Evolutionary conservation across 257 asterid genomes (phyloP).

Genomic region (Nicotiana sylvestris): DNA sequence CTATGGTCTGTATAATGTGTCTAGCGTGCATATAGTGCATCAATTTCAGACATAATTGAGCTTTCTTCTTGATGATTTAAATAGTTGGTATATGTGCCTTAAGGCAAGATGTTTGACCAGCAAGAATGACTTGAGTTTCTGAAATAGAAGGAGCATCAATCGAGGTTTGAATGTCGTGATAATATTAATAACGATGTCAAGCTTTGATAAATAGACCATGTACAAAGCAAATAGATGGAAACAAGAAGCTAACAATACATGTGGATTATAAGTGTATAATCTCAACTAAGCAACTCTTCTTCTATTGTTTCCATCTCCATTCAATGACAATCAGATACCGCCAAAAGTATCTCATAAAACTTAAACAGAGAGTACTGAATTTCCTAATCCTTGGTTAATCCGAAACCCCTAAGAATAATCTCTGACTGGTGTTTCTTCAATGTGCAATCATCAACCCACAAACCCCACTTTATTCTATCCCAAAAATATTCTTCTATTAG

Average conservation of each 20-base stretch:
- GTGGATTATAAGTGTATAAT: neutral
- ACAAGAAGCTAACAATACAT: neutral
- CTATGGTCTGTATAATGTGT: neutral
- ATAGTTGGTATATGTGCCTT: too few relatives aligned
- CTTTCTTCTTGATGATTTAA: neutral
- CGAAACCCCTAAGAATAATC: slow-evolving; percentile 3
- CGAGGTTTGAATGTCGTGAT: neutral
- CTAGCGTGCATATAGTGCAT: neutral
- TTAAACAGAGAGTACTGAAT: neutral
- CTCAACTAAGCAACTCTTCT: neutral
- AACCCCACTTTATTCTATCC: too few relatives aligned
- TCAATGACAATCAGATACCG: neutral
- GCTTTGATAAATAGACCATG: neutral
- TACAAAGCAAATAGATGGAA: neutral
- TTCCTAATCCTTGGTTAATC: neutral
- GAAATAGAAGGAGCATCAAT: neutral
- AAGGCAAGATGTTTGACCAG: neutral
- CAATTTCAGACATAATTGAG: neutral
- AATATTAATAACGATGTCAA: neutral
- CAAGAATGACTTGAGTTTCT: neutral
- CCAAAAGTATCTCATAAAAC: neutral
- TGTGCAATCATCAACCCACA: neutral
- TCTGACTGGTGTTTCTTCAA: neutral
- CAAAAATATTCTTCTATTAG: too few relatives aligned
- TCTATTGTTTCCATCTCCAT: neutral